Conservation (phyloP, 331 rosid genomes). For the Acacia concinna region DNA sequence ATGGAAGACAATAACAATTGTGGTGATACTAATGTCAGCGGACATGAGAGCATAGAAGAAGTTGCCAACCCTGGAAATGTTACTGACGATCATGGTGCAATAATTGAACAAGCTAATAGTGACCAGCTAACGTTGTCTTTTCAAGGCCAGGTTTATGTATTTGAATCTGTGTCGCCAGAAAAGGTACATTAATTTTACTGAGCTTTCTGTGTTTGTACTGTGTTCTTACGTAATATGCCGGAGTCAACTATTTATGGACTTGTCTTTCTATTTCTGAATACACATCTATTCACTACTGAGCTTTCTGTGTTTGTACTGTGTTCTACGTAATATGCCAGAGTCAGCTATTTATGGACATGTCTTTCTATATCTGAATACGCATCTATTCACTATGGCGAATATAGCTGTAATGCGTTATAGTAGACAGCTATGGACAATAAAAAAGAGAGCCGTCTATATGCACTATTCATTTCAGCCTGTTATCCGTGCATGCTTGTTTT, state of each 20-base stretch:
- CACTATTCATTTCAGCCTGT: not conserved
- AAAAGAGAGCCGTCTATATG: not conserved
- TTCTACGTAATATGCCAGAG: not conserved
- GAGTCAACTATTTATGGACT: conserved; percentile 7
- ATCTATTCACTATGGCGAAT: not conserved
- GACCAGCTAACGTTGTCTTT: conserved; percentile 77
- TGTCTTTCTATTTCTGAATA: conserved; percentile 8
- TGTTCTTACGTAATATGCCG: not conserved
- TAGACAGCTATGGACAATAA: conserved; percentile 4
- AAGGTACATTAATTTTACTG: conserved; percentile 50
- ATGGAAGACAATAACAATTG: conserved; percentile 52
- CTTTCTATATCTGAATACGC: not conserved
- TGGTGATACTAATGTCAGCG: conserved; percentile 37
- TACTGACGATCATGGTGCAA: conserved; percentile 39
- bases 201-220: conserved; percentile 9
- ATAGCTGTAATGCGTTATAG: conserved; percentile 9
- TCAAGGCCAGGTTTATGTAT: conserved; percentile 80
- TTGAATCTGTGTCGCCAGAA: conserved; percentile 67
- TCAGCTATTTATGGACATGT: no score
- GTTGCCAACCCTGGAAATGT: conserved; percentile 54
- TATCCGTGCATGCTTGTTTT: conserved; percentile 17
- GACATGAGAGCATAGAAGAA: conserved; percentile 53
- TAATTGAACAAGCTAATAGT: conserved; percentile 49
- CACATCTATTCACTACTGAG: conserved; percentile 2
- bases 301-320: conserved; percentile 5